phyloP scores from a whole-genome alignment of 805 yeast species.

The Ogataea paraovalis region DNA sequence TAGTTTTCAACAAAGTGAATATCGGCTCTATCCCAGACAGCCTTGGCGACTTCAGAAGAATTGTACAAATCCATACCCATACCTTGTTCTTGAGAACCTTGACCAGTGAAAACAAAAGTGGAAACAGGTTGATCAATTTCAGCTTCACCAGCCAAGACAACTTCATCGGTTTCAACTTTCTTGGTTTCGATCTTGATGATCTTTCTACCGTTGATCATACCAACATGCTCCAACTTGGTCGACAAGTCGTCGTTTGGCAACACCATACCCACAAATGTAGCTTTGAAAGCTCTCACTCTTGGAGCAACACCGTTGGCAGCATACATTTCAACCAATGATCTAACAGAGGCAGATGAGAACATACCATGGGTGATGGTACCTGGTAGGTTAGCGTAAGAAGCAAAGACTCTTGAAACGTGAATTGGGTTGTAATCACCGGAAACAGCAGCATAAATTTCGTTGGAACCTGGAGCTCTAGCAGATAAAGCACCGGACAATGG shows the following conservation, averaged over 20 bases:
- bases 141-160: slow-evolving; percentile 90
- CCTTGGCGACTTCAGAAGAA: slow-evolving; percentile 84
- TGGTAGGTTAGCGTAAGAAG: slow-evolving; percentile 87
- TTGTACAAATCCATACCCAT: slow-evolving; percentile 99
- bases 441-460: slow-evolving; percentile 94
- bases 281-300: slow-evolving; percentile 91
- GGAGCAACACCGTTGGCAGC: slow-evolving; percentile 97
- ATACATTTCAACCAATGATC: slow-evolving; percentile 95
- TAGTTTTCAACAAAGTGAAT: slow-evolving; percentile 86
- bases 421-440: slow-evolving; percentile 99
- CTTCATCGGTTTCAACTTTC: slow-evolving; percentile 72
- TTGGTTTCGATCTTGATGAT: slow-evolving; percentile 86
- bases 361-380: slow-evolving; percentile 99
- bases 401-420: slow-evolving; percentile 93
- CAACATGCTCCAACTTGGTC: slow-evolving; percentile 89
- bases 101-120: slow-evolving; percentile 97
- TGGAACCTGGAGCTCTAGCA: slow-evolving; percentile 88
- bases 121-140: slow-evolving; percentile 98
- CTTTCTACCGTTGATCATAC: slow-evolving; percentile 99
- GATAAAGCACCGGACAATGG: slow-evolving; percentile 67
- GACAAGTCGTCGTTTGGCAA: slow-evolving; percentile 88
- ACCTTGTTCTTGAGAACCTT: slow-evolving; percentile 99
- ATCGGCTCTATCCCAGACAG: slow-evolving; percentile 98
- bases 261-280: slow-evolving; percentile 94
- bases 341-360: slow-evolving; percentile 94